Percentiles rank a stretch among this genome's conserved stretches.
Evolutionary conservation across 306 rosid species (phyloP).

Genomic region (Quercus gilva): DNA sequence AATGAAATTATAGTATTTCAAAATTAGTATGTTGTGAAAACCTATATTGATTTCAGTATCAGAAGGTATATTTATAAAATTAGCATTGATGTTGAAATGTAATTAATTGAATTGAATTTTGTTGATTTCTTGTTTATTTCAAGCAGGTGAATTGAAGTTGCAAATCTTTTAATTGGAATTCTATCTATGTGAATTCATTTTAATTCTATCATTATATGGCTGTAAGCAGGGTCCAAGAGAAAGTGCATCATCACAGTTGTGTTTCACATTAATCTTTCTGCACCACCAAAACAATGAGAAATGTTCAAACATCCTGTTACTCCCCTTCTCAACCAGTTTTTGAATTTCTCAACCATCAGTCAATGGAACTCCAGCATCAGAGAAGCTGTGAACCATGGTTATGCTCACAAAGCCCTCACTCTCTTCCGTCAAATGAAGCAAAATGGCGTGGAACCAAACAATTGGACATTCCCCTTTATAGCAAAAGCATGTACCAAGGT

Average conservation of each 20-base stretch:
- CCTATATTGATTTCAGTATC: neutral
- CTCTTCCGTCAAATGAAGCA: constrained; percentile 48
- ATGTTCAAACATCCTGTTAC: constrained; percentile 20
- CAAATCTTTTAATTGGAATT: neutral
- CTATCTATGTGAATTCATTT: neutral
- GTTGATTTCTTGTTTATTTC: neutral
- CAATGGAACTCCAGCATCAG: constrained; percentile 41
- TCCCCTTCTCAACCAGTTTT: constrained; percentile 20
- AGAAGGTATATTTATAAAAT: neutral
- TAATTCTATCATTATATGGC: neutral
- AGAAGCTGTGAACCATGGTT: constrained; percentile 40
- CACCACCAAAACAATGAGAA: constrained; percentile 21
- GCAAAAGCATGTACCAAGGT: constrained; percentile 55
- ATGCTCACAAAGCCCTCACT: constrained; percentile 30
- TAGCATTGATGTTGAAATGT: neutral
- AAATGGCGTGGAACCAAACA: constrained; percentile 41
- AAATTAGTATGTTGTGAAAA: no score
- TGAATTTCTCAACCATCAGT: constrained; percentile 23
- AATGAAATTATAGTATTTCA: neutral
- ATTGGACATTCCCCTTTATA: constrained; percentile 42
- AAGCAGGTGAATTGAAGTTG: neutral
- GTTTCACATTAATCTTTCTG: neutral
- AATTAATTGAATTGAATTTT: no score
- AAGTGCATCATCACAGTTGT: neutral
- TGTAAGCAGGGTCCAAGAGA: neutral